Percentiles rank a stretch among this genome's conserved stretches.
These are phyloP conservation scores for Tricladium varicosporioides DNA, from an alignment of 2,329 filamentous ascomycete species.

Conservation along the genomic window DNA sequence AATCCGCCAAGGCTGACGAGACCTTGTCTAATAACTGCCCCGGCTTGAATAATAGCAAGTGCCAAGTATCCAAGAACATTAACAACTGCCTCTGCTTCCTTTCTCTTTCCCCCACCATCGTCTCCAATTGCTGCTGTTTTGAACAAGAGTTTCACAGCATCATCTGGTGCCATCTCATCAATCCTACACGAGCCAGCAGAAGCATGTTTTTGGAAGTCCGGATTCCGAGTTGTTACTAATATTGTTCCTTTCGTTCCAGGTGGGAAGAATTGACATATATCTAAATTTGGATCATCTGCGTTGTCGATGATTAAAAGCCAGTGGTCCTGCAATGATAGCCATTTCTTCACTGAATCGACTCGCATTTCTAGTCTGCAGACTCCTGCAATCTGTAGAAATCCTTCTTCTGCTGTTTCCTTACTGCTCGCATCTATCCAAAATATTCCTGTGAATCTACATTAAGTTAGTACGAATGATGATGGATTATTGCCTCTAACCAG, in stretches of 20 bases:
- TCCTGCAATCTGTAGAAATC: conserved; percentile 11
- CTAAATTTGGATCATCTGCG: conserved; percentile 36
- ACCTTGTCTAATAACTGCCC: conserved; percentile 18
- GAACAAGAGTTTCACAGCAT: conserved; percentile 30
- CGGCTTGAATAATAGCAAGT: conserved; percentile 33
- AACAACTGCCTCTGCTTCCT: conserved; percentile 19
- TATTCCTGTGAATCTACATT: conserved; percentile 19
- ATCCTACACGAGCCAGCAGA: conserved; percentile 17
- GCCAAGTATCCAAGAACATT: conserved; percentile 28
- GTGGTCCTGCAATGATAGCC: conserved; percentile 23
- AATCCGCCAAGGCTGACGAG: conserved; percentile 16
- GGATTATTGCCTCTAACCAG: too few relatives aligned
- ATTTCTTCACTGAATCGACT: conserved; percentile 16
- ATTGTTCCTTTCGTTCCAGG: conserved; percentile 31
- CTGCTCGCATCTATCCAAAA: conserved; percentile 24
- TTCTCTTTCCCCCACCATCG: not conserved
- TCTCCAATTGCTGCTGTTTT: conserved; percentile 16
- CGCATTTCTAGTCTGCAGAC: conserved; percentile 1
- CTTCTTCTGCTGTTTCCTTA: conserved; percentile 4
- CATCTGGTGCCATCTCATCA: conserved; percentile 25
- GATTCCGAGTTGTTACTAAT: conserved; percentile 40
- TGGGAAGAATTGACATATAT: conserved; percentile 31
- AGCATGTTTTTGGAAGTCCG: not conserved
- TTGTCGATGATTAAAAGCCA: conserved; percentile 44
- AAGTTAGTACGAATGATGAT: too few relatives aligned